Percentiles rank a stretch among this genome's conserved stretches.
Evolutionary conservation across 2,329 filamentous ascomycete species (phyloP).

Genomic region (Uncinocarpus reesii): DNA sequence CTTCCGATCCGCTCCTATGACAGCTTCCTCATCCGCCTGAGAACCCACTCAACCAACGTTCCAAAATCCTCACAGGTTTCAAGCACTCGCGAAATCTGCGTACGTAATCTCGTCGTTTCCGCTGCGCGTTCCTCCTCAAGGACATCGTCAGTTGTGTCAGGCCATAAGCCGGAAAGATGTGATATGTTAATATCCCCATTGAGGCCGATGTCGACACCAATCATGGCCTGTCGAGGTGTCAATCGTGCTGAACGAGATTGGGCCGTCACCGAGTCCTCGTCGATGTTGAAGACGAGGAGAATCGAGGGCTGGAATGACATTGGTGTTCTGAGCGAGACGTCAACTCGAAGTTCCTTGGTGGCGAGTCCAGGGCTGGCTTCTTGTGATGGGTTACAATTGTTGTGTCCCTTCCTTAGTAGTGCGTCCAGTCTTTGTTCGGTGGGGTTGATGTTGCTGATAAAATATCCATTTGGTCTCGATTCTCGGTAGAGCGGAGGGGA

Average conservation of each 20-base stretch:
- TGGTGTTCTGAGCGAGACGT: constrained; percentile 15
- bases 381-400: not conserved
- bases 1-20: constrained; percentile 19
- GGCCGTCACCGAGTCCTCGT: not conserved
- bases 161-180: constrained; percentile 29
- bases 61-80: constrained; percentile 39
- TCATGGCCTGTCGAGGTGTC: constrained; percentile 21
- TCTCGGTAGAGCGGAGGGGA: not conserved
- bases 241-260: constrained; percentile 7
- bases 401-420: constrained; percentile 33
- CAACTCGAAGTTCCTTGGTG: not conserved
- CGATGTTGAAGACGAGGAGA: constrained; percentile 14
- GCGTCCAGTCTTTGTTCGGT: constrained; percentile 46
- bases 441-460: constrained; percentile 34
- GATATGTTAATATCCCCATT: constrained; percentile 34
- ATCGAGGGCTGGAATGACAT: constrained; percentile 14
- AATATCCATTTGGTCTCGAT: constrained; percentile 11
- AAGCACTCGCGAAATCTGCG: constrained; percentile 31
- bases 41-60: constrained; percentile 36
- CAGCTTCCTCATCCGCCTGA: constrained; percentile 29
- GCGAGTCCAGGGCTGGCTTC: not conserved
- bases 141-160: constrained; percentile 17
- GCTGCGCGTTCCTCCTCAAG: constrained; percentile 16
- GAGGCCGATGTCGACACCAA: constrained; percentile 32
- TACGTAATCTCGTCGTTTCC: constrained; percentile 23